A percentile compares a stretch with the other conserved stretches of the same genome.
Conservation (phyloP, 129 eudicot species). For the Helianthus annuus region HanXRQr2.0-SUNRISE NC_035448.2:160708513-160709012, state of each 20-base stretch:
- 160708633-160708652: background rate
- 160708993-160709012: slow-evolving; percentile 79
- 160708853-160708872: slow-evolving; percentile 97
- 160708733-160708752: slow-evolving; percentile 87
- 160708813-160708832: slow-evolving; percentile 85
- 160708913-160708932: background rate
- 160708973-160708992: slow-evolving; percentile 75
- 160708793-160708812: slow-evolving; percentile 76
- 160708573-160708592: background rate
- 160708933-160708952: slow-evolving; percentile 1
- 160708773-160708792: slow-evolving; percentile 82
- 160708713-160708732: slow-evolving; percentile 73
- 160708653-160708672: background rate
- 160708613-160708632: slow-evolving; percentile 21
- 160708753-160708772: slow-evolving; percentile 89
- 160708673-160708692: slow-evolving; percentile 67
- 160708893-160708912: slow-evolving; percentile 24
- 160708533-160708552: too few relatives aligned
- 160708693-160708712: slow-evolving; percentile 91
- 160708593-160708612: slow-evolving; percentile 4
- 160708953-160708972: slow-evolving; percentile 8
- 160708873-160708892: slow-evolving; percentile 94
- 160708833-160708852: slow-evolving; percentile 91
- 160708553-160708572: background rate
- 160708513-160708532: too few relatives aligned